Base-by-base conservation (phyloP, 148 eudicot genomes). In the Pharnaceum exiguum region DNA sequence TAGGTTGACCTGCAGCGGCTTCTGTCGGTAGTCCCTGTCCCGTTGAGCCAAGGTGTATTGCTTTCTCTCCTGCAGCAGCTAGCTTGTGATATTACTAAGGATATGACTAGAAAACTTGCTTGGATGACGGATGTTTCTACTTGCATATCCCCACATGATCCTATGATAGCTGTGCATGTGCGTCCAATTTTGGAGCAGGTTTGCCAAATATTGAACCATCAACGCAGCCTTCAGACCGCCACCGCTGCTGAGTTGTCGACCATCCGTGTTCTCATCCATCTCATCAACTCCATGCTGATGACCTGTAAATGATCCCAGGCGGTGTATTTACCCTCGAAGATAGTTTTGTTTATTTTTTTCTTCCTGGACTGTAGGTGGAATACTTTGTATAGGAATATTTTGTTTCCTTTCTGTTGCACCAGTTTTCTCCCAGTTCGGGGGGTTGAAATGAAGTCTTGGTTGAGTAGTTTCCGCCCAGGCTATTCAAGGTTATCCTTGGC, bases 41-140 rank as follows among this genome's bases (percentile, higher is more conserved):
- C 99, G 10, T 60, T 93, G 76, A 88, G 85, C 65, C 99, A 89
- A 70, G 96, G 96, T 36, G 96, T 93, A 13, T 63, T 93, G 39
- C 89, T 93, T 13, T 88, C 99, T n/a, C 90, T 93, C 48, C 81
- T 93, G 37, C 99, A 93, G 75, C 99, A 93, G 66, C 72, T 89
- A 55, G 81, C 99, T 17, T 93, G 99, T 63, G 99, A 89, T 59
- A 77, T 89, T 10, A 63, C 66, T 49, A 81, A 72, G 40, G 96
- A 89, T 33, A 75, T 81, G 1, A 18, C 80, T 9, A 69, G 79
- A 47, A 93, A 93, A 60, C 59, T 93, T 39, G 67, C 51, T 3
- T 93, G 96, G 96, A 85, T 93, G 95, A 76, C 71, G 17, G 96
- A 93, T 32, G 95, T 89, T 44, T 82, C 85, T 3, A 70, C 82